phyloP scores from a whole-genome alignment of 495 filamentous ascomycete genomes.

The Talaromyces stipitatus region DNA sequence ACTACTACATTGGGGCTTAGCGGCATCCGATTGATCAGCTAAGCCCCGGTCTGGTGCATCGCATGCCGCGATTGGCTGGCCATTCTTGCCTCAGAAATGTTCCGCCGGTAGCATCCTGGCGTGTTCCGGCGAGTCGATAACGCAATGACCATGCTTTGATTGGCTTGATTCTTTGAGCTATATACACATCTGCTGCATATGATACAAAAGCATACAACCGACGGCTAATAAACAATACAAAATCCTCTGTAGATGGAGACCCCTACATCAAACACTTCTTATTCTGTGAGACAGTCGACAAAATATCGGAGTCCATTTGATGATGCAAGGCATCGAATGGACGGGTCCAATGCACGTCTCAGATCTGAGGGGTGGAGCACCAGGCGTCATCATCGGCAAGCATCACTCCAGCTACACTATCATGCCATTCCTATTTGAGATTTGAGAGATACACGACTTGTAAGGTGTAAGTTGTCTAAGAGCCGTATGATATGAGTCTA shows the following conservation, averaged over 20 bases:
- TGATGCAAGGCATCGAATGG: neutral
- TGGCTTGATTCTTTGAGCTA: too few species aligned
- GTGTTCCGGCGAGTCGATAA: neutral
- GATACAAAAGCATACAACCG: neutral
- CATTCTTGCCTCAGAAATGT: neutral
- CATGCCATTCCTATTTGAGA: neutral
- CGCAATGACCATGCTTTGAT: neutral
- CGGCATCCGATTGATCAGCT: neutral
- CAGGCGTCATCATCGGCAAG: neutral
- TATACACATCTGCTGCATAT: neutral
- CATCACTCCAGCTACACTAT: neutral
- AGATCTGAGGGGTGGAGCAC: neutral
- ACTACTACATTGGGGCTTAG: neutral
- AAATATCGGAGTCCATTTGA: neutral
- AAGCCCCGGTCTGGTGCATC: neutral
- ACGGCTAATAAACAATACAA: neutral
- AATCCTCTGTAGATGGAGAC: neutral
- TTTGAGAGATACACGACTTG: too few species aligned
- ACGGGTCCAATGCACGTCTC: constrained; percentile 4
- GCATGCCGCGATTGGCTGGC: neutral
- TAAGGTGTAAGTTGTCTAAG: too few species aligned
- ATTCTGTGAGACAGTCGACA: neutral
- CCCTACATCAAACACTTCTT: neutral
- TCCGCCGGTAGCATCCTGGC: neutral
- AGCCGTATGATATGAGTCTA: too few species aligned